A percentile compares a stretch with the other conserved stretches of the same genome.
phyloP scores from a whole-genome alignment of 306 rosid species.

The Cyamopsis tetragonoloba region DNA sequence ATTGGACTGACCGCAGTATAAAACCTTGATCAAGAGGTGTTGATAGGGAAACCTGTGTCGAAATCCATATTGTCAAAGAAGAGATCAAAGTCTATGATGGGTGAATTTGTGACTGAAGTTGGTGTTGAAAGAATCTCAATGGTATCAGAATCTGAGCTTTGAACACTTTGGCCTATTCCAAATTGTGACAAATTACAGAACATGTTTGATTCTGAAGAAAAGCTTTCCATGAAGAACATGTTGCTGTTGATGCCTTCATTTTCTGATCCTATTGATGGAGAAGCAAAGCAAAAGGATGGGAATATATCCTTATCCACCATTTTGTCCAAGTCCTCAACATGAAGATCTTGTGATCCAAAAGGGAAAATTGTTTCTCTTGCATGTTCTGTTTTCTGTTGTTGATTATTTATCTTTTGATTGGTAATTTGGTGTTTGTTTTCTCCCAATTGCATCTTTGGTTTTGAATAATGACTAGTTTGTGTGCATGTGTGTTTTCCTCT shows the following conservation, averaged over 20 bases:
- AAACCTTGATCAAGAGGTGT: slow-evolving; percentile 14
- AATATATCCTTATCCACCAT: slow-evolving; percentile 42
- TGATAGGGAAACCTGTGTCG: slow-evolving; percentile 37
- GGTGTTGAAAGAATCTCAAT: slow-evolving; percentile 59
- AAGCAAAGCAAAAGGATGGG: slow-evolving; percentile 44
- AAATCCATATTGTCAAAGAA: slow-evolving; percentile 41
- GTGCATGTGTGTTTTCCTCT: slow-evolving; percentile 68
- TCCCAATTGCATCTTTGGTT: slow-evolving; percentile 14
- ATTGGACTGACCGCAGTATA: no score
- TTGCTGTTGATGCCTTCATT: slow-evolving; percentile 29
- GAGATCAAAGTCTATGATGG: slow-evolving; percentile 46
- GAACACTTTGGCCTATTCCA: slow-evolving; percentile 40
- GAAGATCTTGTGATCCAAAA: slow-evolving; percentile 37
- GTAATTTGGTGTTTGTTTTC: slow-evolving; percentile 25
- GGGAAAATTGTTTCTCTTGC: slow-evolving; percentile 9
- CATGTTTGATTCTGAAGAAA: slow-evolving; percentile 46
- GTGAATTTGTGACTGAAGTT: slow-evolving; percentile 60
- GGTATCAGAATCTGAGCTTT: slow-evolving; percentile 51
- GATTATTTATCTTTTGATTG: slow-evolving; percentile 17
- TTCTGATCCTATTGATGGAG: slow-evolving; percentile 38
- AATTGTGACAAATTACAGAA: slow-evolving; percentile 36
- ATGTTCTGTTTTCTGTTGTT: slow-evolving; percentile 23
- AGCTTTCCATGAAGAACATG: slow-evolving; percentile 36
- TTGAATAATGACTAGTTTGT: slow-evolving; percentile 29
- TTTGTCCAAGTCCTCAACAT: slow-evolving; percentile 40